Percentiles rank a stretch among this genome's conserved stretches.
phyloP scores from a whole-genome alignment of 108 stramenopile species.

The Conticribra guillardii region DNA sequence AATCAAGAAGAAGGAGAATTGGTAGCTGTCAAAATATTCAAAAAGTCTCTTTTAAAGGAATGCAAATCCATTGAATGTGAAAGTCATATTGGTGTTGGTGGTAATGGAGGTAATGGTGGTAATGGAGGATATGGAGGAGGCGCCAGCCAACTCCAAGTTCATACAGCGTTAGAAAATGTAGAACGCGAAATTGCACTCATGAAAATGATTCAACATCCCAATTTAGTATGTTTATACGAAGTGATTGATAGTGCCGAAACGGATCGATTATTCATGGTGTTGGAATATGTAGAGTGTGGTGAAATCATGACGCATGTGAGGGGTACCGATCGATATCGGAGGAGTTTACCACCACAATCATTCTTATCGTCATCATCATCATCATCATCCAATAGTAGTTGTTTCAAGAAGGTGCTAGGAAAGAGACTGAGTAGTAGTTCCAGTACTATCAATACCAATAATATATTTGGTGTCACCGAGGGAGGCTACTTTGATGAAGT shows the following conservation, averaged over 20 bases:
- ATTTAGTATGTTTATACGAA: constrained; percentile 70
- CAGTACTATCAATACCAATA: no score
- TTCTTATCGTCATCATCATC: not conserved
- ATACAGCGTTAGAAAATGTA: constrained; percentile 77
- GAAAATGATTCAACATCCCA: constrained; percentile 86
- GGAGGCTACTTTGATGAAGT: constrained; percentile 75
- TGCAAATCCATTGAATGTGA: constrained; percentile 62
- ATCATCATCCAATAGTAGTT: not conserved
- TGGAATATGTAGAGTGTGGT: constrained; percentile 86
- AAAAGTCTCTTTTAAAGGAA: constrained; percentile 67
- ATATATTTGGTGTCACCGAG: constrained; percentile 29
- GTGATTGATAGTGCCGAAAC: constrained; percentile 80
- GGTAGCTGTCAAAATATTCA: constrained; percentile 82
- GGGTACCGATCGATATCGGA: constrained; percentile 56
- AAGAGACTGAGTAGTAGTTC: constrained; percentile 8
- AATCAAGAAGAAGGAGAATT: constrained; percentile 49
- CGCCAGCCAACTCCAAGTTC: constrained; percentile 51
- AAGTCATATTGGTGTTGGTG: not conserved
- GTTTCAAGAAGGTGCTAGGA: constrained; percentile 23
- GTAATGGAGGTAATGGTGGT: not conserved
- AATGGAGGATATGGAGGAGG: no score
- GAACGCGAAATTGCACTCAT: constrained; percentile 85
- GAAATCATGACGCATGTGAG: constrained; percentile 76
- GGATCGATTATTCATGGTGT: constrained; percentile 77
- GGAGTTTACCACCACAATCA: not conserved